phyloP scores from a whole-genome alignment of 1,139 yeast genomes.

The Taiozyma sp. region DNA sequence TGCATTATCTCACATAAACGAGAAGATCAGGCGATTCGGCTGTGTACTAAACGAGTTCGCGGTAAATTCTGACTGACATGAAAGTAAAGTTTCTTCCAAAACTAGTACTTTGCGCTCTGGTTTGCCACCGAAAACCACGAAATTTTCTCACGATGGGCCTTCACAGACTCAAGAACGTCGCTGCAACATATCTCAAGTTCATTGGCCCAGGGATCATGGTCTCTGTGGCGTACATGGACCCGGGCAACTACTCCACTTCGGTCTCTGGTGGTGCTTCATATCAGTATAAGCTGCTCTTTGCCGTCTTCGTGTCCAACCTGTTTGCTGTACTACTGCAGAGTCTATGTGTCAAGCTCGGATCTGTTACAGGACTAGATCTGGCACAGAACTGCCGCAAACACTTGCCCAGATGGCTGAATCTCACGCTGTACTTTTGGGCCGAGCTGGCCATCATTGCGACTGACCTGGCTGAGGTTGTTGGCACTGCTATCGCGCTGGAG shows the following conservation, averaged over 20 bases:
- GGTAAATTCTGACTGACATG: not conserved
- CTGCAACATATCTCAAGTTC: constrained; percentile 51
- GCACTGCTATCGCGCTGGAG: constrained; percentile 86
- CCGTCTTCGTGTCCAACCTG: constrained; percentile 73
- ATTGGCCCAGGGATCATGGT: constrained; percentile 95
- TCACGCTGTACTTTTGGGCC: constrained; percentile 63
- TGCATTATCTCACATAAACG: not conserved
- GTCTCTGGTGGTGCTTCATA: constrained; percentile 91
- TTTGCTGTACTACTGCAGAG: constrained; percentile 85
- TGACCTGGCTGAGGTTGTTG: constrained; percentile 90
- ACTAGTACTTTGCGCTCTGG: no score
- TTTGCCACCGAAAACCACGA: not conserved
- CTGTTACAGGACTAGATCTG: constrained; percentile 84
- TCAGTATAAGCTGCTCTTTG: constrained; percentile 75
- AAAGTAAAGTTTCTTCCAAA: not conserved
- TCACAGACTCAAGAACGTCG: not conserved
- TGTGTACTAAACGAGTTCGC: not conserved
- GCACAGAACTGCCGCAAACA: constrained; percentile 84
- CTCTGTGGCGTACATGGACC: constrained; percentile 95
- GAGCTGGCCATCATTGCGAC: constrained; percentile 90
- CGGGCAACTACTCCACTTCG: constrained; percentile 94
- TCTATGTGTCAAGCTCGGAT: constrained; percentile 78
- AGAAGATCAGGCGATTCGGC: not conserved
- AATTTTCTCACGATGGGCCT: not conserved
- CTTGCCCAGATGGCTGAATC: constrained; percentile 55